Base-by-base conservation (phyloP, 352 stramenopile genomes). In the Pythium brachiatum region DNA sequence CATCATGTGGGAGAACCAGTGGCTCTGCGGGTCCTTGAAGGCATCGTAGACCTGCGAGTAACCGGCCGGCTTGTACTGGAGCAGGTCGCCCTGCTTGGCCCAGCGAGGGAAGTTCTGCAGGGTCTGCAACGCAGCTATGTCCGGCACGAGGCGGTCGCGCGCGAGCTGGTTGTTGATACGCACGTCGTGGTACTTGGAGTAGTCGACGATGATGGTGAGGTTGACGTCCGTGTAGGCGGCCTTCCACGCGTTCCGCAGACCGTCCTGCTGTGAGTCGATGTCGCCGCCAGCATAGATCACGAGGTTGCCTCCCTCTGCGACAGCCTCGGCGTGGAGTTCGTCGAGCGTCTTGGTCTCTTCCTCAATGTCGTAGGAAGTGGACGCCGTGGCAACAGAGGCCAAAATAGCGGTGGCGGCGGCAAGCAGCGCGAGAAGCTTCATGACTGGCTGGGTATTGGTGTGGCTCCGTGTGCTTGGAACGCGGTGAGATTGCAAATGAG, bases 81-180 rank as follows among this genome's bases (percentile, higher is more conserved):
- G 68, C 39, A 86, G 54, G 55, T 81, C 72, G n/a, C 59, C 73
- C 41, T 80, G 63, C 20, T 71, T 62, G 7, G 59, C 57, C 75
- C 71, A 86, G 16, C 77, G 73, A 54, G 73, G 66, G 64, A 74
- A 86, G 70, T 86, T 66, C 60, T 86, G 72, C 29, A 86, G 67
- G 41, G 77, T 86, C 66, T 82, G 77, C 16, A 86, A 60, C 38
- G 73, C 68, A 16, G 75, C 57, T 38, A 82, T 62, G 60, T 81
- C 74, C 0, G 72, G 68, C 36, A 83, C 76, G 36, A 84, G 62
- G 36, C 54, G 62, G 60, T 76, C 58, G 34, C 64, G 78, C 59
- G 82, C 75, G 46, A 86, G 64, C 41, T 83, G 68, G 58, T 90
- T 82, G 72, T 92, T 76, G 25, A 84, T 74, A 20, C 80, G 83